Conservation (phyloP, 371 early-diverging fungal species). For the Umbelopsis sp. region DNA sequence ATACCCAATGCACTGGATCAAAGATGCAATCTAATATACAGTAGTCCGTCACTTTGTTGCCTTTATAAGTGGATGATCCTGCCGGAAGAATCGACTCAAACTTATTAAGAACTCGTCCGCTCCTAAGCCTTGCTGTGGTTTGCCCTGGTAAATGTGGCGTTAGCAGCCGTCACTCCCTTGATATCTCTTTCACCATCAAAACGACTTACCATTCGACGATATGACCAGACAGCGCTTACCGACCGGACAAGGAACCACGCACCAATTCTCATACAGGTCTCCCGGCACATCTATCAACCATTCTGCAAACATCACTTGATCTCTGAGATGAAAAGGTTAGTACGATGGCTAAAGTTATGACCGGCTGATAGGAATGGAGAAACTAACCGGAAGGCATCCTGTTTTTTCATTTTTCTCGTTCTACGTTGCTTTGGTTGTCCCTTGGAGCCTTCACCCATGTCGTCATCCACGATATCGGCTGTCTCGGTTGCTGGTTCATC, state of each 20-base stretch:
- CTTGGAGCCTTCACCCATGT: constrained; percentile 6
- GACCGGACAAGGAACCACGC: constrained; percentile 56
- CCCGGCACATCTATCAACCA: constrained; percentile 53
- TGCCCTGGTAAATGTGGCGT: constrained; percentile 27
- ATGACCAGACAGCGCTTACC: constrained; percentile 67
- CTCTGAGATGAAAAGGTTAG: constrained; percentile 26
- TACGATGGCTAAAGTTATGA: too few relatives aligned
- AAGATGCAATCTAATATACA: constrained; percentile 68
- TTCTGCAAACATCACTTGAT: constrained; percentile 68
- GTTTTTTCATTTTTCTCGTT: constrained; percentile 22
- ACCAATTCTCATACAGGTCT: constrained; percentile 56
- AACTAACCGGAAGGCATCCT: constrained; percentile 17
- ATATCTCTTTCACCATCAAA: not conserved
- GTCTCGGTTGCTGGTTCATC: constrained; percentile 26
- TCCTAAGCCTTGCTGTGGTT: constrained; percentile 40
- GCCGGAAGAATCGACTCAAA: constrained; percentile 64
- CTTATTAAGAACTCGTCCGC: constrained; percentile 40
- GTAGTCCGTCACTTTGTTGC: constrained; percentile 48
- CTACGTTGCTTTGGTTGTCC: constrained; percentile 22
- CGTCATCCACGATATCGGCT: not conserved
- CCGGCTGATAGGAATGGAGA: too few relatives aligned
- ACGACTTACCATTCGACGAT: constrained; percentile 51
- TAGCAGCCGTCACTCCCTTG: not conserved
- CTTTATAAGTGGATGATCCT: constrained; percentile 49
- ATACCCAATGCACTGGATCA: constrained; percentile 57